Conservation (phyloP, 192 early-diverging fungal genomes). For the Coemansia sp. region DNA sequence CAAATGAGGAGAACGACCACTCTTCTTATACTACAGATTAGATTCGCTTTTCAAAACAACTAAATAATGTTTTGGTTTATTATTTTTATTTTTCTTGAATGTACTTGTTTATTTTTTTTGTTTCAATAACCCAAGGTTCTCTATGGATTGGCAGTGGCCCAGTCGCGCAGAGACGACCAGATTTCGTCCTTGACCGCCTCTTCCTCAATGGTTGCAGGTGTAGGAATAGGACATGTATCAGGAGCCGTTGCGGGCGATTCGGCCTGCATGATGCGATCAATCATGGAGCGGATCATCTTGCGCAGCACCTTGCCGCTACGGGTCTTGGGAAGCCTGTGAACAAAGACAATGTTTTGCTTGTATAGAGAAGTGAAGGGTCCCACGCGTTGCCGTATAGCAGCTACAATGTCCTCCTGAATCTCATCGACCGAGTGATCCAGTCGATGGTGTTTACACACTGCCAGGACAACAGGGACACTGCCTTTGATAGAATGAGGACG, state of each 20-base stretch:
- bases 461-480: constrained; percentile 58
- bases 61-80: background rate
- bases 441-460: constrained; percentile 39
- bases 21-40: constrained; percentile 2
- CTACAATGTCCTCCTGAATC: constrained; percentile 50
- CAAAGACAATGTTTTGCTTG: constrained; percentile 56
- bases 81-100: background rate
- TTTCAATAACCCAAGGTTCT: background rate
- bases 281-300: constrained; percentile 63
- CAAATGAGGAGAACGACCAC: constrained; percentile 3
- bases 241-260: background rate
- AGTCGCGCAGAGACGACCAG: constrained; percentile 6
- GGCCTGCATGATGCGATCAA: constrained; percentile 6
- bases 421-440: background rate
- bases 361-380: constrained; percentile 76
- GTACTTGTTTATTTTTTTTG: background rate
- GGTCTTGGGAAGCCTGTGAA: constrained; percentile 72
- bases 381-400: constrained; percentile 60
- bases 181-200: constrained; percentile 51
- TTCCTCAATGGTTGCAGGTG: constrained; percentile 79
- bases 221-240: constrained; percentile 22
- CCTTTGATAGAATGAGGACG: constrained; percentile 68
- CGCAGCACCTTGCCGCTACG: constrained; percentile 74
- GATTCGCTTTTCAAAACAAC: background rate
- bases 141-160: background rate